Evolutionary conservation across 1,284 basidiomycete genomes (phyloP).

Genomic region (Leccinum discolor): DNA sequence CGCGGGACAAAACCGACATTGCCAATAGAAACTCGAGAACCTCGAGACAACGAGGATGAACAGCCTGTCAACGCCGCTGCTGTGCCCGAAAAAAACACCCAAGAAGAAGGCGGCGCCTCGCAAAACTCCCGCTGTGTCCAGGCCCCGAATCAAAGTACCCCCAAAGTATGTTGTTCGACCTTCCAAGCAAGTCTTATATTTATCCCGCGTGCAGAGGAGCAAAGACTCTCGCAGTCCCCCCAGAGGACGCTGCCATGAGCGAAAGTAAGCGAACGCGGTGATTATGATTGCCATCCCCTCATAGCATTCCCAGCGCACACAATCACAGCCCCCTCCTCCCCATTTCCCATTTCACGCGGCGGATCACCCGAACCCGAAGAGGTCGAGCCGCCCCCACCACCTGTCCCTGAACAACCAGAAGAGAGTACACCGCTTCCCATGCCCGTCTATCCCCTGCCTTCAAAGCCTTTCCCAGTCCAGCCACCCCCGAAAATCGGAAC

Average conservation of each 20-base stretch:
- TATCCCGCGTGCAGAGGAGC: constrained; percentile 13
- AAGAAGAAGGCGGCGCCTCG: constrained; percentile 43
- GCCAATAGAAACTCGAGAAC: constrained; percentile 33
- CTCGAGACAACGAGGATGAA: constrained; percentile 26
- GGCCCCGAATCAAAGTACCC: constrained; percentile 37
- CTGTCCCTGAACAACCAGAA: constrained; percentile 47
- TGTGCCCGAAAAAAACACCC: constrained; percentile 24
- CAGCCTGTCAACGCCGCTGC: constrained; percentile 15
- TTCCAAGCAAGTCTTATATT: neutral
- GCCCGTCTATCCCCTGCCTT: constrained; percentile 73
- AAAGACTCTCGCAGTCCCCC: constrained; percentile 20
- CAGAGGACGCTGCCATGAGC: constrained; percentile 39
- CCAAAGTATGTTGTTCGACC: constrained; percentile 36
- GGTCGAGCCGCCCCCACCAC: constrained; percentile 26
- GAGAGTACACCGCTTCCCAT: constrained; percentile 64
- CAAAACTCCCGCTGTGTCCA: constrained; percentile 35
- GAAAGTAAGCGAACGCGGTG: constrained; percentile 37
- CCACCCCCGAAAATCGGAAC: constrained; percentile 71
- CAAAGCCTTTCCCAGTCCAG: constrained; percentile 78
- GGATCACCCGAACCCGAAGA: constrained; percentile 31
- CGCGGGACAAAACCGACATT: constrained; percentile 13
- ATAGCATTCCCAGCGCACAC: constrained; percentile 33
- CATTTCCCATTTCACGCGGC: constrained; percentile 32
- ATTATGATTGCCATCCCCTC: neutral
- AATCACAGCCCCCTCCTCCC: constrained; percentile 48